Percentiles rank a stretch among this genome's conserved stretches.
phyloP scores from a whole-genome alignment of 108 stramenopile species.

The Nitzschia palea region DNA sequence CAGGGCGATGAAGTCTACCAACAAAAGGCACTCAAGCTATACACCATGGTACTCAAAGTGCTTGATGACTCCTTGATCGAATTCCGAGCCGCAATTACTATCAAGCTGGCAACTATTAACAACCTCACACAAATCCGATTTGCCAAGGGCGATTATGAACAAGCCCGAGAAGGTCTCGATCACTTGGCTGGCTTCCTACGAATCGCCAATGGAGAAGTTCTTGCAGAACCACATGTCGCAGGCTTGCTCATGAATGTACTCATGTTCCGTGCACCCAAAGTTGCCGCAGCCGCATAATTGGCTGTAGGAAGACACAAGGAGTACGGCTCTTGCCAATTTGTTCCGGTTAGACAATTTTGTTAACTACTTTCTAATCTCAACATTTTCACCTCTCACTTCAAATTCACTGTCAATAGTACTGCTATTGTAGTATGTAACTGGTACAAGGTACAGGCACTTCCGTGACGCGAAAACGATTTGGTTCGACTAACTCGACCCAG shows the following conservation, averaged over 20 bases:
- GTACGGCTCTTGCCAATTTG: background rate
- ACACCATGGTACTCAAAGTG: slow-evolving; percentile 16
- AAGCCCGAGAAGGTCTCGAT: slow-evolving; percentile 1
- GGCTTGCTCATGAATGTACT: slow-evolving; percentile 25
- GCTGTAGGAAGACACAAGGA: no score
- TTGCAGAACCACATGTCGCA: slow-evolving; percentile 13
- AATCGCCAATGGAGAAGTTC: background rate
- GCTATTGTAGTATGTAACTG: background rate
- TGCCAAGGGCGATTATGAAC: slow-evolving; percentile 12
- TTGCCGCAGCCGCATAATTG: slow-evolving; percentile 23
- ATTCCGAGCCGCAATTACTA: background rate
- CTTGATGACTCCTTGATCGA: background rate
- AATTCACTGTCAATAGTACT: background rate
- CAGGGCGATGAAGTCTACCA: background rate
- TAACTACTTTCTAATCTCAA: background rate
- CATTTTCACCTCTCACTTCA: background rate
- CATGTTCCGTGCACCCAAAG: slow-evolving; percentile 4
- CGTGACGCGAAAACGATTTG: no score
- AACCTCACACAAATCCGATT: slow-evolving; percentile 23
- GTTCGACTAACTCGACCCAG: no score
- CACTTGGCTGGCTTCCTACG: slow-evolving; percentile 11
- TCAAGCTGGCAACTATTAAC: slow-evolving; percentile 24
- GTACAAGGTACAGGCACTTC: background rate
- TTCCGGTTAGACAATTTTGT: slow-evolving; percentile 1
- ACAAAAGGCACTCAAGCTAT: slow-evolving; percentile 20